Conservation (phyloP, 1,284 basidiomycete genomes). For the Ganoderma leucocontextum region DNA sequence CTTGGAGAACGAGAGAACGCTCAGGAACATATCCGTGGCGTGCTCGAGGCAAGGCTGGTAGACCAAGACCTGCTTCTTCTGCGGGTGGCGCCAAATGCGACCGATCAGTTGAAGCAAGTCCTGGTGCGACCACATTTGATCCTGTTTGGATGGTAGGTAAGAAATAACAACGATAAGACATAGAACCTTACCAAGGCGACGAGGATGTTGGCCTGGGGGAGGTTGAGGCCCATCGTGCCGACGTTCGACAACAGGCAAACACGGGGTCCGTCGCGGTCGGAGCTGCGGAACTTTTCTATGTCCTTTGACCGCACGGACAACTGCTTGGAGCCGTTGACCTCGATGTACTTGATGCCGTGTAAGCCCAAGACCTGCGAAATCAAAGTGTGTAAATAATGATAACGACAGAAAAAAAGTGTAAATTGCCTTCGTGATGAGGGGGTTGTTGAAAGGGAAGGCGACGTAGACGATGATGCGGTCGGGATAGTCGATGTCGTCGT, state of each 20-base stretch:
- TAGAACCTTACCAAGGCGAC: neutral
- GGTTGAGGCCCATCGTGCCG: neutral
- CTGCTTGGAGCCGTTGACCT: neutral
- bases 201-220: neutral
- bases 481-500: neutral
- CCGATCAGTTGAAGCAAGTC: neutral
- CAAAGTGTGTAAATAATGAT: neutral
- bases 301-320: neutral
- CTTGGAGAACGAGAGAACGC: neutral
- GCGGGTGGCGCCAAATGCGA: neutral
- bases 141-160: neutral
- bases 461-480: neutral
- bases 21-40: neutral
- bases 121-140: constrained; percentile 1
- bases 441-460: neutral
- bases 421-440: neutral
- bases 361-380: neutral
- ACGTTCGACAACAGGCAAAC: neutral
- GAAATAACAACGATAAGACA: neutral
- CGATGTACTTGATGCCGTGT: neutral
- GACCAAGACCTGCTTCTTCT: neutral
- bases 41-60: neutral
- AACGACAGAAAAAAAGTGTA: neutral
- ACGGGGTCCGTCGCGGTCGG: neutral
- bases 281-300: neutral